phyloP scores from a whole-genome alignment of 306 rosid genomes.

The Gastrolobium villosum region DNA sequence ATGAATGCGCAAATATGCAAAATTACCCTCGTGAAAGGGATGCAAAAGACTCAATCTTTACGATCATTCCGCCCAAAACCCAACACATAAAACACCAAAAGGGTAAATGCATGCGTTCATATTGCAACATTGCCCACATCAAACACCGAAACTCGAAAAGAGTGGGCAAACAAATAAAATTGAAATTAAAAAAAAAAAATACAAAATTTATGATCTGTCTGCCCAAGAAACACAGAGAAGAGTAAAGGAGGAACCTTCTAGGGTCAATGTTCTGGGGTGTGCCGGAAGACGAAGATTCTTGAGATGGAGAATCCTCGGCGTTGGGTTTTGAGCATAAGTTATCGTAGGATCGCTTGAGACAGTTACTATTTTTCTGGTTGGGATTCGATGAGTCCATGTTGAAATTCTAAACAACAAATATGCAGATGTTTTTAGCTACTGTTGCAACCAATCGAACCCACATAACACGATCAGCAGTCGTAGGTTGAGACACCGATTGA shows the following conservation, averaged over 20 bases:
- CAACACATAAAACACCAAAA: constrained; percentile 29
- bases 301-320: constrained; percentile 33
- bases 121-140: background rate
- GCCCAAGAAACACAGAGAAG: background rate
- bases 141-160: background rate
- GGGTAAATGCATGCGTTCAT: background rate
- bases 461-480: too few species aligned
- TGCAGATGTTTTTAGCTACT: background rate
- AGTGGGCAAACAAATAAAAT: background rate
- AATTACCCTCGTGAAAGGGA: background rate
- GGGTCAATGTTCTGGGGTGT: constrained; percentile 54
- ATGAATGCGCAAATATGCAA: constrained; percentile 20
- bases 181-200: background rate
- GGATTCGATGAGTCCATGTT: constrained; percentile 47
- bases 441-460: too few species aligned
- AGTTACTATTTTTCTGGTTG: constrained; percentile 5
- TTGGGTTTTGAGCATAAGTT: constrained; percentile 13
- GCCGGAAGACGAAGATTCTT: constrained; percentile 3
- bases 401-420: background rate
- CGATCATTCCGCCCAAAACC: constrained; percentile 32
- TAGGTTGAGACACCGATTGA: background rate
- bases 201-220: too few species aligned
- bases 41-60: constrained; percentile 5
- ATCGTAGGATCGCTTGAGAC: constrained; percentile 43
- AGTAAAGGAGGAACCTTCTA: constrained; percentile 58